Evolutionary conservation across 202 grass and related monocot species (phyloP).

Genomic region (Carex arenaria): DNA sequence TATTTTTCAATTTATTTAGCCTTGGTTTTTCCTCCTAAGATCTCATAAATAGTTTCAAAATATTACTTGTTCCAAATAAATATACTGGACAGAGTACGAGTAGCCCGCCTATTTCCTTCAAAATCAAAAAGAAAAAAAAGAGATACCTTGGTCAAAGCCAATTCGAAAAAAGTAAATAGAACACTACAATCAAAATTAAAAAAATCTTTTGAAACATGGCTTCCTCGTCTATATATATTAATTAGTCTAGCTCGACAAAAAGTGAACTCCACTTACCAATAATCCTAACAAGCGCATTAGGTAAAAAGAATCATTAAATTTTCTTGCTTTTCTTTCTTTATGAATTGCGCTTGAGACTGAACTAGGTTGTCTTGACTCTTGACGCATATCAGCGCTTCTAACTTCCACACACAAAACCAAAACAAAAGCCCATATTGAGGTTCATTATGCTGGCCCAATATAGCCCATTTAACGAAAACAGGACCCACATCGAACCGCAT

Average conservation of each 20-base stretch:
- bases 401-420: neutral
- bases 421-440: neutral
- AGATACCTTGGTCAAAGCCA: slow-evolving; percentile 1
- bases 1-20: neutral
- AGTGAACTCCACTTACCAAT: slow-evolving; percentile 18
- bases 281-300: slow-evolving; percentile 21
- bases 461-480: neutral
- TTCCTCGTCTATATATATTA: neutral
- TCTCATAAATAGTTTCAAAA: neutral
- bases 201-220: neutral
- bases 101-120: slow-evolving; percentile 10
- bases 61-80: neutral
- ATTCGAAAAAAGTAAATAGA: neutral
- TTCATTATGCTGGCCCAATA: neutral
- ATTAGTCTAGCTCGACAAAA: slow-evolving; percentile 18
- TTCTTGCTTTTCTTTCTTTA: neutral
- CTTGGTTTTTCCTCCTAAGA: neutral
- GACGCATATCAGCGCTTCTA: neutral
- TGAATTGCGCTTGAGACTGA: neutral
- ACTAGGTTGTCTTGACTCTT: neutral
- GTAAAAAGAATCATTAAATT: slow-evolving; percentile 13
- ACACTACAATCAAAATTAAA: neutral
- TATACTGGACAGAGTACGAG: neutral
- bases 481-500: neutral
- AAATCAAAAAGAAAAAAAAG: neutral